Conservation (phyloP, 2,329 filamentous ascomycete genomes). For the Fusarium nanum region DNA sequence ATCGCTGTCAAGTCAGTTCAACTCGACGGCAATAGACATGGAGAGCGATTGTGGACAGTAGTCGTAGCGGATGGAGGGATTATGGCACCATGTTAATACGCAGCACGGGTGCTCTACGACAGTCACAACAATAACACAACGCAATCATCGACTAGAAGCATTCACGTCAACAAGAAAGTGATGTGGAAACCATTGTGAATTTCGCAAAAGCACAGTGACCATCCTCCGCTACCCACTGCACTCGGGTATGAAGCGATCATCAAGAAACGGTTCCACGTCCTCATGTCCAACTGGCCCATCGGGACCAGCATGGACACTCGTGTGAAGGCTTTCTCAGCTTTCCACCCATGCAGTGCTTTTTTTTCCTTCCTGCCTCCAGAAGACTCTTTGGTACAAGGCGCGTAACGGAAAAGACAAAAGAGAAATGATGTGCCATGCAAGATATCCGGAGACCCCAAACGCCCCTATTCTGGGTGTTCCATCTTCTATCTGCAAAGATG, state of each 20-base stretch:
- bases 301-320: constrained; percentile 61
- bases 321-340: constrained; percentile 70
- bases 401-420: constrained; percentile 60
- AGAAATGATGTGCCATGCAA: constrained; percentile 71
- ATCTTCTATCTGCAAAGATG: constrained; percentile 77
- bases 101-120: constrained; percentile 20
- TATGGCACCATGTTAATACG: constrained; percentile 3
- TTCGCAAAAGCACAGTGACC: constrained; percentile 69
- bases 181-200: constrained; percentile 67
- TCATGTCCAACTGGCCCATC: constrained; percentile 60
- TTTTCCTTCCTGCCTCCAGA: constrained; percentile 54
- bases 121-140: constrained; percentile 38
- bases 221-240: constrained; percentile 61
- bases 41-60: neutral
- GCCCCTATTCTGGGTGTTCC: constrained; percentile 74
- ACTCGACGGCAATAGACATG: neutral
- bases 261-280: constrained; percentile 72
- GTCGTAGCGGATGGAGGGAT: neutral
- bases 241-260: constrained; percentile 71
- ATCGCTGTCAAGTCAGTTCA: neutral
- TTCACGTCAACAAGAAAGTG: constrained; percentile 32
- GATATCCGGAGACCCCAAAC: constrained; percentile 85
- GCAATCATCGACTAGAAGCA: constrained; percentile 30
- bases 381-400: constrained; percentile 60
- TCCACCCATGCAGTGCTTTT: constrained; percentile 67